Conservation (phyloP, 176 grass and related monocot species). For the Musa itinerans region DNA sequence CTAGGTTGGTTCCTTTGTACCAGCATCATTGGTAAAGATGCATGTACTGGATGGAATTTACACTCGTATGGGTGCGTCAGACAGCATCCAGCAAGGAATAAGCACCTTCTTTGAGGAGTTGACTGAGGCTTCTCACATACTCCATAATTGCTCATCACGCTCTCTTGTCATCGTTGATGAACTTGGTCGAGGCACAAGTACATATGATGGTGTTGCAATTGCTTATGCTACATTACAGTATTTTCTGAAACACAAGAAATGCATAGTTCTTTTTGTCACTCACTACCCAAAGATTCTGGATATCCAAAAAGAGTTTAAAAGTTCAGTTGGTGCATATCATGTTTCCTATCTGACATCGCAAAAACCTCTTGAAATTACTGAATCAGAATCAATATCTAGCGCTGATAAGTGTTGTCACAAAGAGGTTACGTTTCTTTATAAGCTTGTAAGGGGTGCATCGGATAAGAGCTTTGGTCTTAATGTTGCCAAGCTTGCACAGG, state of each 20-base stretch:
- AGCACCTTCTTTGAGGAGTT: constrained; percentile 93
- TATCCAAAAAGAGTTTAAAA: constrained; percentile 73
- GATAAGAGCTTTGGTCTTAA: constrained; percentile 97
- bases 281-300: constrained; percentile 91
- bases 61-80: constrained; percentile 87
- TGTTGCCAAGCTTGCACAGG: constrained; percentile 87
- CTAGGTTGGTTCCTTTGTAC: constrained; percentile 88
- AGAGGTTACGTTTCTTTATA: constrained; percentile 95
- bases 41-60: constrained; percentile 86
- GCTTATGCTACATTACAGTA: constrained; percentile 73
- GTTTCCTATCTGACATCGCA: constrained; percentile 59
- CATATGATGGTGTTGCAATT: constrained; percentile 83
- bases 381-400: constrained; percentile 24
- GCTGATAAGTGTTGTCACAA: constrained; percentile 22
- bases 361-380: constrained; percentile 31
- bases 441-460: constrained; percentile 76
- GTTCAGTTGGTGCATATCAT: constrained; percentile 70
- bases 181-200: constrained; percentile 89
- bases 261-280: constrained; percentile 77
- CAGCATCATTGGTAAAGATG: constrained; percentile 65
- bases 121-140: constrained; percentile 72
- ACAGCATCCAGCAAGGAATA: constrained; percentile 83
- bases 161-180: constrained; percentile 97
- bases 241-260: constrained; percentile 65
- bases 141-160: constrained; percentile 58